Base-by-base conservation (phyloP, 129 eudicot genomes). In the Helichrysum umbraculigerum region DNA sequence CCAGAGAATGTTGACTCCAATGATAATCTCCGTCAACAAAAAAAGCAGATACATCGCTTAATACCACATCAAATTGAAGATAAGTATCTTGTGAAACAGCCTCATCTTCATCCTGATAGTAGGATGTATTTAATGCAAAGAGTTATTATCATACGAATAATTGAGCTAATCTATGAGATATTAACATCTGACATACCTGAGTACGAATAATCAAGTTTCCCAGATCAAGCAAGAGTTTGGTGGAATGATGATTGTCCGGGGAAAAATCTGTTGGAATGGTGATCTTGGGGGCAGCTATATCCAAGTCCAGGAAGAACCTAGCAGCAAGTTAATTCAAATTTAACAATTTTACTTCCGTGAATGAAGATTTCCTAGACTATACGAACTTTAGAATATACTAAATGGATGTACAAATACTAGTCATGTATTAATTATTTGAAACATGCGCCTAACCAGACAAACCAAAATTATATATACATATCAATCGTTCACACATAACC, bases 241-340 rank as follows among this genome's bases (percentile, higher is more conserved):
- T 91, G 21, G 94, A 81, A 81, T 89, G 93, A 58, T 30, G 20
- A 70, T 83, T 82, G 84, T 95, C 99, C 6, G 99, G 99, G 72
- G 67, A 91, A 65, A 89, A 95, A 35, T 89, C 89, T 15, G 99
- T 91, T 64, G 99, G 99, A 76, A 95, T 85, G 21, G 96, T 89
- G 70, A 95, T 88, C 80, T 95, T 95, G 35, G 99, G 99, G 20
- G 99, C 99, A 72, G 99, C 97, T 77, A 95, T 91, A 82, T 95
- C 92, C 96, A 95, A 85, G 79, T 95, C 95, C 92, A 95, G 86
- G 82, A 87, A 70, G 66, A 95, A 95, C 88, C 99, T 95, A 76
- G 77, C 52, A 83, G 72, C 70, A 84, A 17, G 50, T 57, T 11
- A 75, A 73, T 11, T 77, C 61, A 72, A 42, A 56, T 35, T 61